Evolutionary conservation across 2,329 filamentous ascomycete species (phyloP).

Genomic region (Periglandula ipomoeae): DNA sequence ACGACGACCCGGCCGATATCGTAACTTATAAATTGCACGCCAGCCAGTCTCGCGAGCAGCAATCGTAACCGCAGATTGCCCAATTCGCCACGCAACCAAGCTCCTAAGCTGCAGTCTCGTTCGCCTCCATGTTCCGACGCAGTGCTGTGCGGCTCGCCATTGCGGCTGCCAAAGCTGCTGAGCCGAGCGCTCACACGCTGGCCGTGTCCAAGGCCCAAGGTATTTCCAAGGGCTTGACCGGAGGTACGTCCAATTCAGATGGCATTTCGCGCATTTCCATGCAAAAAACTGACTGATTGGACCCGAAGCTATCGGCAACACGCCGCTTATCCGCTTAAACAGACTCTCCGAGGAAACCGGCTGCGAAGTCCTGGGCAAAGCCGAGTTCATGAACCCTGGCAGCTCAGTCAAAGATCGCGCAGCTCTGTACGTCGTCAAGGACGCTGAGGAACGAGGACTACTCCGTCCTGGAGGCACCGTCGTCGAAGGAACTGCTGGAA

Average conservation of each 20-base stretch:
- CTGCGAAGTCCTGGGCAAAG: constrained; percentile 91
- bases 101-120: not conserved
- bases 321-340: constrained; percentile 85
- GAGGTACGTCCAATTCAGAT: constrained; percentile 46
- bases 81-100: not conserved
- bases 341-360: constrained; percentile 81
- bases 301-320: constrained; percentile 82
- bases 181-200: constrained; percentile 52
- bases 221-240: constrained; percentile 66
- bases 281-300: not conserved
- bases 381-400: constrained; percentile 97
- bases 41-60: constrained; percentile 6
- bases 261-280: not conserved
- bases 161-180: constrained; percentile 37
- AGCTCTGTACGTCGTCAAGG: constrained; percentile 84
- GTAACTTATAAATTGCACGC: constrained; percentile 5
- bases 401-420: constrained; percentile 95
- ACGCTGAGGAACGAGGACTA: constrained; percentile 82
- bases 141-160: constrained; percentile 57
- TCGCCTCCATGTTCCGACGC: constrained; percentile 57
- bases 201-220: constrained; percentile 74
- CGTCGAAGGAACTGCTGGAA: constrained; percentile 93
- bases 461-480: constrained; percentile 83
- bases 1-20: not conserved
- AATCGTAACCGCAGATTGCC: not conserved